Conservation (phyloP, 768 basidiomycete species). For the Boletus reticuloceps region DNA sequence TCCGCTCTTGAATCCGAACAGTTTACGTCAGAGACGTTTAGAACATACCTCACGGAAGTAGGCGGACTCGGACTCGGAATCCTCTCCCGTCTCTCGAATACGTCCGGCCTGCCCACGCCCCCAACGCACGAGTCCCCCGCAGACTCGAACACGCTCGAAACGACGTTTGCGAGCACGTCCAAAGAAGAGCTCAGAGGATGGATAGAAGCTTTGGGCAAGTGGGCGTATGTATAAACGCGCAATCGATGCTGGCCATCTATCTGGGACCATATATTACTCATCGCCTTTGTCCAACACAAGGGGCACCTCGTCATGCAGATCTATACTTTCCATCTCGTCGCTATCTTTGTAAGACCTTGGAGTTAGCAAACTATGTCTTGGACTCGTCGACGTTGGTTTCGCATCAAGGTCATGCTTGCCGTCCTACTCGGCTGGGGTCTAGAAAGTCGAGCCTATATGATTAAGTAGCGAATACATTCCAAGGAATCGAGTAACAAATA, state of each 20-base stretch:
- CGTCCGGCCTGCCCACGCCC: slow-evolving; percentile 25
- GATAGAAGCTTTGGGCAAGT: slow-evolving; percentile 36
- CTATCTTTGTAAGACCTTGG: neutral
- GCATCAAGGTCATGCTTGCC: too few relatives aligned
- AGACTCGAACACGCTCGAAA: slow-evolving; percentile 10
- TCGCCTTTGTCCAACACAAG: neutral
- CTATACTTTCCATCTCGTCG: slow-evolving; percentile 5
- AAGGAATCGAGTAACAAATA: neutral
- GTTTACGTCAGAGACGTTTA: slow-evolving; percentile 34
- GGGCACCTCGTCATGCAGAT: neutral
- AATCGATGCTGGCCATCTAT: neutral
- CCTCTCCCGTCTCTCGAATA: slow-evolving; percentile 50
- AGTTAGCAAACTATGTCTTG: neutral
- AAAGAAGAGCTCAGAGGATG: slow-evolving; percentile 33
- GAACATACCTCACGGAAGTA: slow-evolving; percentile 81
- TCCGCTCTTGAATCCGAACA: slow-evolving; percentile 42
- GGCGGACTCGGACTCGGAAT: slow-evolving; percentile 93
- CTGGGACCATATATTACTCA: neutral
- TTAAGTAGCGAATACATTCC: slow-evolving; percentile 12
- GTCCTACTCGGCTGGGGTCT: too few relatives aligned
- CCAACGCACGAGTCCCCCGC: slow-evolving; percentile 8
- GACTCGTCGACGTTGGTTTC: neutral
- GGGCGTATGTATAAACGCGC: slow-evolving; percentile 37
- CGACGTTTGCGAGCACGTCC: slow-evolving; percentile 27
- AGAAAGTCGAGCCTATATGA: too few relatives aligned